Evolutionary conservation across 495 filamentous ascomycete species (phyloP).

Genomic region (Paragyromitra xinjiangensis): DNA sequence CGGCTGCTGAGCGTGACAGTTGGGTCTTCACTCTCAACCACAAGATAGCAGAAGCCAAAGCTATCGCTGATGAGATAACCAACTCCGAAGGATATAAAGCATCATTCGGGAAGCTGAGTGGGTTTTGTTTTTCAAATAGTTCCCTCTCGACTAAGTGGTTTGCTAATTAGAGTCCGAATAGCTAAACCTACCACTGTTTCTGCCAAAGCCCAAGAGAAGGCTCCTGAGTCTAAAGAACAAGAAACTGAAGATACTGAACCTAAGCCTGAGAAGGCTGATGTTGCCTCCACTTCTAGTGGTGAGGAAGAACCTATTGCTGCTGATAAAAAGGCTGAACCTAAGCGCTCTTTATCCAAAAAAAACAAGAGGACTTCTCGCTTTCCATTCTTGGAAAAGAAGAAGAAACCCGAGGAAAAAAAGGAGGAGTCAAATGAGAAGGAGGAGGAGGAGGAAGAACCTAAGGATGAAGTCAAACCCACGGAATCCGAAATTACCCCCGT

Average conservation of each 20-base stretch:
- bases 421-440: conserved; percentile 53
- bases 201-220: conserved; percentile 65
- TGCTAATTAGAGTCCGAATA: conserved; percentile 38
- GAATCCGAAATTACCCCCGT: conserved; percentile 40
- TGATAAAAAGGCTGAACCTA: conserved; percentile 63
- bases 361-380: conserved; percentile 89
- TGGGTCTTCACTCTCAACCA: conserved; percentile 83
- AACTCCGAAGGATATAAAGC: conserved; percentile 81
- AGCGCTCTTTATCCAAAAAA: conserved; percentile 77
- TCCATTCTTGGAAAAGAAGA: conserved; percentile 56
- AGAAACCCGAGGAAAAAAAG: conserved; percentile 58
- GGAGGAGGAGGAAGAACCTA: conserved; percentile 49
- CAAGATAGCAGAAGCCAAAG: conserved; percentile 81
- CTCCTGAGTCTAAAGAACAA: conserved; percentile 62
- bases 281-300: conserved; percentile 20
- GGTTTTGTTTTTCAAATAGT: conserved; percentile 35
- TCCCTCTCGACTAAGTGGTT: neutral
- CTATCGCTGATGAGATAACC: conserved; percentile 71
- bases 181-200: conserved; percentile 65
- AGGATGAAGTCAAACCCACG: conserved; percentile 50
- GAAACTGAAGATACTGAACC: conserved; percentile 60
- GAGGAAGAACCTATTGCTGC: conserved; percentile 59
- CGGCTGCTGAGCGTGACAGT: conserved; percentile 80
- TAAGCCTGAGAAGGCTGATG: conserved; percentile 19
- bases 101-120: conserved; percentile 73